These are phyloP conservation scores for Pestalotiopsis sp. DNA, from an alignment of 2,329 filamentous ascomycete species.

Conservation along the genomic window DNA sequence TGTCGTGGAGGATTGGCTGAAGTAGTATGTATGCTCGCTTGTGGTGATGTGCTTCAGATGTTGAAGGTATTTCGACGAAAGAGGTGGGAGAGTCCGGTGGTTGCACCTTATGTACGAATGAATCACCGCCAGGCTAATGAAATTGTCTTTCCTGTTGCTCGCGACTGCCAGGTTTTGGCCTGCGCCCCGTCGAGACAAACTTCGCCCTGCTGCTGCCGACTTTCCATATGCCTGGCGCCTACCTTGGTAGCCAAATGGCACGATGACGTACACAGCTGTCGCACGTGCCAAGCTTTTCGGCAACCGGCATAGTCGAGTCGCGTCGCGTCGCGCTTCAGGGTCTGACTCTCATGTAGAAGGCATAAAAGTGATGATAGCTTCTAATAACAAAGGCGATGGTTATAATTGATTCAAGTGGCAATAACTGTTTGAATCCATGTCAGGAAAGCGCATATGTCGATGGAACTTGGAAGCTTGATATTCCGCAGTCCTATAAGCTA, in stretches of 20 bases:
- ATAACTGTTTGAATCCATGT: no score
- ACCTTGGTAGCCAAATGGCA: not conserved
- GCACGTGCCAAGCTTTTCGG: constrained; percentile 9
- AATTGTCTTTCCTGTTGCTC: not conserved
- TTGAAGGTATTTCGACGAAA: not conserved
- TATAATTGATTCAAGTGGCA: no score
- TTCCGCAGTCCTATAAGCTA: no score
- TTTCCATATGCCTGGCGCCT: not conserved
- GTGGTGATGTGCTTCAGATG: not conserved
- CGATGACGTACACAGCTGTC: constrained; percentile 1
- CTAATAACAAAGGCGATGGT: not conserved
- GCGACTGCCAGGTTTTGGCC: not conserved
- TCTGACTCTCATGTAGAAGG: not conserved
- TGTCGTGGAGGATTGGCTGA: not conserved
- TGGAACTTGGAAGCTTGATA: no score
- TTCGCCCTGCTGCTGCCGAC: not conserved
- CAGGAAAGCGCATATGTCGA: no score
- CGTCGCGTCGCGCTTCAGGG: not conserved
- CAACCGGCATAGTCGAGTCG: constrained; percentile 4
- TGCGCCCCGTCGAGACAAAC: not conserved
- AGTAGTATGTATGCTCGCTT: not conserved
- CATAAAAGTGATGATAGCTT: not conserved
- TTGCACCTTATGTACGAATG: not conserved
- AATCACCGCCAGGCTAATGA: not conserved
- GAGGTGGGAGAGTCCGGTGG: not conserved